Conservation (phyloP, 495 filamentous ascomycete species). For the Cladorrhinum samala region DNA sequence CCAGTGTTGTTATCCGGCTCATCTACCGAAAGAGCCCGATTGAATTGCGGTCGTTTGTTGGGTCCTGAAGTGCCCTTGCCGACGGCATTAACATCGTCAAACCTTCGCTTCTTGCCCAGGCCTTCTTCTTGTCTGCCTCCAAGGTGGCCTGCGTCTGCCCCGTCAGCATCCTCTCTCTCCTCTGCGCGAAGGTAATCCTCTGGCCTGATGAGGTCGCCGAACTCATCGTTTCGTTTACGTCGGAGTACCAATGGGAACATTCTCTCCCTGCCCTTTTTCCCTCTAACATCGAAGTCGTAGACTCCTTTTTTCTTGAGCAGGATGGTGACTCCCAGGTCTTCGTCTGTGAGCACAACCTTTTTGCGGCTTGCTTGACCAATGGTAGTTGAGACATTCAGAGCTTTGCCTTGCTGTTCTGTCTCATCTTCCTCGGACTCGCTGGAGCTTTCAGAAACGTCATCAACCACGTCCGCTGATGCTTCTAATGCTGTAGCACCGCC, state of each 20-base stretch:
- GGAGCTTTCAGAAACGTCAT: slow-evolving; percentile 74
- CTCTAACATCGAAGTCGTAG: slow-evolving; percentile 88
- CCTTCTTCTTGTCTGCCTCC: slow-evolving; percentile 49
- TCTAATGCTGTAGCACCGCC: slow-evolving; percentile 61
- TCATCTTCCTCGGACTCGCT: slow-evolving; percentile 85
- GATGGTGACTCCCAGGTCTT: slow-evolving; percentile 85
- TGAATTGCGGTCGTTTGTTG: slow-evolving; percentile 36
- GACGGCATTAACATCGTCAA: slow-evolving; percentile 61
- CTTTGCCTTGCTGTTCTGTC: slow-evolving; percentile 83
- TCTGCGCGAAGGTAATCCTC: slow-evolving; percentile 94
- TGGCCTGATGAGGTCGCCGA: slow-evolving; percentile 84
- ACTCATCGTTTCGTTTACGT: slow-evolving; percentile 78
- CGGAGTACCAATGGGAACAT: slow-evolving; percentile 85
- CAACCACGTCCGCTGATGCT: slow-evolving; percentile 66
- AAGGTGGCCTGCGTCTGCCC: slow-evolving; percentile 44
- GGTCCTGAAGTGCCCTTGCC: slow-evolving; percentile 30
- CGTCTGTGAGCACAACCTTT: slow-evolving; percentile 74
- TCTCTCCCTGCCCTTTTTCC: slow-evolving; percentile 85
- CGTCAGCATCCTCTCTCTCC: slow-evolving; percentile 78
- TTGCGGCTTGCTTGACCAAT: slow-evolving; percentile 73
- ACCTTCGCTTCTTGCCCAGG: slow-evolving; percentile 89
- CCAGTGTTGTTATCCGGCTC: slow-evolving; percentile 35
- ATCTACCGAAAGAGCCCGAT: slow-evolving; percentile 32
- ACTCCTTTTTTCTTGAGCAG: slow-evolving; percentile 80
- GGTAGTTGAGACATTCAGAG: slow-evolving; percentile 78